Base-by-base conservation (phyloP, 2,329 filamentous ascomycete species). In the Dactylellina cionopaga region DNA sequence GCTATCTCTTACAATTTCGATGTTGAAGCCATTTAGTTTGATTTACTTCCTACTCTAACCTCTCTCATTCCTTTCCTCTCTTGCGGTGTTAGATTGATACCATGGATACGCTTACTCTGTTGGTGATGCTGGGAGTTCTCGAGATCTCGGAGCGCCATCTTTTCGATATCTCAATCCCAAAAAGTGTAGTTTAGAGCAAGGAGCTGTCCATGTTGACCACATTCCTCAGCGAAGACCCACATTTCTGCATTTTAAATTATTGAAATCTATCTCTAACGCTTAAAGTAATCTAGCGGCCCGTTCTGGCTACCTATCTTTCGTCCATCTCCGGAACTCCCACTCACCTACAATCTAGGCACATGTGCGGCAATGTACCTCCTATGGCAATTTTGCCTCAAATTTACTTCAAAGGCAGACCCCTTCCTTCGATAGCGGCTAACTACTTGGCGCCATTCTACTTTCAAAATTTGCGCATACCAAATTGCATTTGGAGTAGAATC, bases 41-140 rank as follows among this genome's bases (percentile, higher is more conserved):
- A 13, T n/a, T n/a, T 46, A 25, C n/a, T n/a, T n/a, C n/a, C n/a
- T n/a, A 27, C 6, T 22, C 54, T 35, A 35, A 17, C 39, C 9
- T 58, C 10, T 4, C 22, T 31, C 56, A 62, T 62, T 62, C 56
- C 31, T 62, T 49, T n/a, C n/a, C 13, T 1, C 17, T 37, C 17
- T 41, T 22, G 24, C 5, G 19, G 43, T 22, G 10, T 19, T 62
- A 31, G 19, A 10, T 33, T 60, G 44, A 7, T n/a, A 27, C 29
- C 15, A 24, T 29, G 25, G 44, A 7, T 29, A 19, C 6, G 10
- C 10, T 52, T 31, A 52, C 29, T 11, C 10, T 35, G 10, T 22
- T 52, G 25, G 25, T 35, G 29, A 33, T 33, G 17, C 29, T 35
- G 27, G 19, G 51, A 55, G 9, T 29, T 37, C 33, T 55, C 17